Evolutionary conservation across 345 rosid species (phyloP).

Genomic region (Hibiscus tridactylites): DNA sequence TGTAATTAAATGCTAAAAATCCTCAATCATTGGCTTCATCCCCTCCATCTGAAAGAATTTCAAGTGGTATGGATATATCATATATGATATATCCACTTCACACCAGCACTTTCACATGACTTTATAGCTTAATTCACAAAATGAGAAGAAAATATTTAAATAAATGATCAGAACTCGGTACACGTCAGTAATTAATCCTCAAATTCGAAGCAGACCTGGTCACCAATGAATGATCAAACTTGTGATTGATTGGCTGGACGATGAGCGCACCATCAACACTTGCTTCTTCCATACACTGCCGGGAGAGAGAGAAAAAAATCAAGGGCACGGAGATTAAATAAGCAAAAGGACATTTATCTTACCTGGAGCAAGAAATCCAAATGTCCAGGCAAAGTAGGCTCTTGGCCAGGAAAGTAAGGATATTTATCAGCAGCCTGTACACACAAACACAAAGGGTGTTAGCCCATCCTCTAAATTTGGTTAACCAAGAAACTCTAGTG

Average conservation of each 20-base stretch:
- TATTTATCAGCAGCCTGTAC: slow-evolving; percentile 57
- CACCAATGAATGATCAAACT: slow-evolving; percentile 81
- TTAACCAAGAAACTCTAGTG: background rate
- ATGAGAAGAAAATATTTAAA: background rate
- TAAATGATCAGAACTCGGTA: background rate
- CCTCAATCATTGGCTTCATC: background rate
- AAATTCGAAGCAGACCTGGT: slow-evolving; percentile 43
- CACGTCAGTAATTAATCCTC: background rate
- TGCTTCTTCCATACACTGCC: slow-evolving; percentile 84
- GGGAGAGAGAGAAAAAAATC: background rate
- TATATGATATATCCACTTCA: background rate
- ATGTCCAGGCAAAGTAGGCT: slow-evolving; percentile 75
- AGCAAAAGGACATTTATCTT: background rate
- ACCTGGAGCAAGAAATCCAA: slow-evolving; percentile 85
- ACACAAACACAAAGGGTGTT: background rate
- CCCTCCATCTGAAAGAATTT: background rate
- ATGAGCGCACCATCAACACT: slow-evolving; percentile 88
- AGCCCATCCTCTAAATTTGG: background rate
- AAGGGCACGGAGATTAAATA: background rate
- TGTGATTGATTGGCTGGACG: slow-evolving; percentile 94
- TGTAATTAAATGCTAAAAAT: slow-evolving; percentile 3
- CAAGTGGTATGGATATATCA: background rate
- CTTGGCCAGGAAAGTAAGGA: slow-evolving; percentile 90
- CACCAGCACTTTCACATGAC: background rate
- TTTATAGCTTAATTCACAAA: background rate